Conservation (phyloP, 345 rosid species). For the Mangifera indica region DNA sequence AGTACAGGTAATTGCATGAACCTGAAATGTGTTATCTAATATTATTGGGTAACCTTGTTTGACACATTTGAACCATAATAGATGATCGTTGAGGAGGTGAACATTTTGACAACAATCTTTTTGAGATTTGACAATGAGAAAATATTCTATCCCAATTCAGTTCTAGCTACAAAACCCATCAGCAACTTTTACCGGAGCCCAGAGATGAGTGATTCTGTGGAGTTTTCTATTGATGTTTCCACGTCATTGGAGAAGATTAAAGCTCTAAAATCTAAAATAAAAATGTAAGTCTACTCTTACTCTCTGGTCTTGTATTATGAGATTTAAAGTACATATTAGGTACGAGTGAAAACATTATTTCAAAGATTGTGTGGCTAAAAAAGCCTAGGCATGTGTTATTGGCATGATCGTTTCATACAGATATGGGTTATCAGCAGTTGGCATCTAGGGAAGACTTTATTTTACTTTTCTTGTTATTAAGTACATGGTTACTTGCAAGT, state of each 20-base stretch:
- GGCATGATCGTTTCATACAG: no score
- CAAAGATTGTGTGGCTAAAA: neutral
- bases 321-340: neutral
- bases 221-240: conserved; percentile 55
- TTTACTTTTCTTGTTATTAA: no score
- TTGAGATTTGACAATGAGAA: conserved; percentile 71
- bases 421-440: no score
- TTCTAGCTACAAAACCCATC: conserved; percentile 57
- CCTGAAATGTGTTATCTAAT: neutral
- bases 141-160: conserved; percentile 63
- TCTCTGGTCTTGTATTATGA: neutral
- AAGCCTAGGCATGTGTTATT: neutral
- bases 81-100: conserved; percentile 91
- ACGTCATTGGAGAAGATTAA: conserved; percentile 60
- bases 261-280: conserved; percentile 47
- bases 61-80: conserved; percentile 26
- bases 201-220: conserved; percentile 71
- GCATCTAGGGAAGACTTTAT: no score
- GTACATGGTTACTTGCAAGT: neutral
- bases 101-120: conserved; percentile 66
- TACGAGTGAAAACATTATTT: neutral
- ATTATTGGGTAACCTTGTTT: neutral
- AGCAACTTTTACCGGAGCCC: conserved; percentile 79
- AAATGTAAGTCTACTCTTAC: conserved; percentile 36
- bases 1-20: conserved; percentile 46